Conservation (phyloP, 1,139 yeast genomes). For the Spencermartinsiella ligniputridi region DNA sequence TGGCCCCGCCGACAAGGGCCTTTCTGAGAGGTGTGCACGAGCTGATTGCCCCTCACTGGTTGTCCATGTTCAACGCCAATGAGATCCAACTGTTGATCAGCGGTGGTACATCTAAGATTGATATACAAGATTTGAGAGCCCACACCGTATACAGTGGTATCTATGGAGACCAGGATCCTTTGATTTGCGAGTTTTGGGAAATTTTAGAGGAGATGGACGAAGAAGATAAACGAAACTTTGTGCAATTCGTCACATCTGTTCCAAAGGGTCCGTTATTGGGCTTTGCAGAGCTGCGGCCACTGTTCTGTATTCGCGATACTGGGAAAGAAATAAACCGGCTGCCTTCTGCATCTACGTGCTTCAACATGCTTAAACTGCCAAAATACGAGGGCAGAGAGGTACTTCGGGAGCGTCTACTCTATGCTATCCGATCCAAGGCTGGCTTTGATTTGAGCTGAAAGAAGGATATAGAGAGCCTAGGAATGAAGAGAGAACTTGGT, state of each 20-base stretch:
- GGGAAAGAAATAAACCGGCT: slow-evolving; percentile 53
- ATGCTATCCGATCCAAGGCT: slow-evolving; percentile 75
- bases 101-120: slow-evolving; percentile 69
- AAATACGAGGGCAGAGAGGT: slow-evolving; percentile 61
- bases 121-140: slow-evolving; percentile 60
- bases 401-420: slow-evolving; percentile 60
- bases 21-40: slow-evolving; percentile 70
- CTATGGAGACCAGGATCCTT: slow-evolving; percentile 48
- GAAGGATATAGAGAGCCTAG: slow-evolving; percentile 25
- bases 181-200: slow-evolving; percentile 65
- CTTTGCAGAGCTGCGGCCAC: slow-evolving; percentile 67
- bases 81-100: slow-evolving; percentile 84
- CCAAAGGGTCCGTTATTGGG: slow-evolving; percentile 91
- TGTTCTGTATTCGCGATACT: slow-evolving; percentile 72
- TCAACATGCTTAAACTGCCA: slow-evolving; percentile 80
- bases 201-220: slow-evolving; percentile 63
- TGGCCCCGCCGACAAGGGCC: slow-evolving; percentile 54
- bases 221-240: slow-evolving; percentile 56
- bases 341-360: slow-evolving; percentile 94
- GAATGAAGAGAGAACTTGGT: too few relatives aligned
- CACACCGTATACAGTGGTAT: slow-evolving; percentile 65
- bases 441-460: slow-evolving; percentile 63
- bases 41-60: slow-evolving; percentile 69
- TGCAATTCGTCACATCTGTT: slow-evolving; percentile 87
- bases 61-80: slow-evolving; percentile 74